A percentile compares a stretch with the other conserved stretches of the same genome.
Conservation (phyloP, 371 early-diverging fungal species). For the Rhizopus delemar region DNA sequence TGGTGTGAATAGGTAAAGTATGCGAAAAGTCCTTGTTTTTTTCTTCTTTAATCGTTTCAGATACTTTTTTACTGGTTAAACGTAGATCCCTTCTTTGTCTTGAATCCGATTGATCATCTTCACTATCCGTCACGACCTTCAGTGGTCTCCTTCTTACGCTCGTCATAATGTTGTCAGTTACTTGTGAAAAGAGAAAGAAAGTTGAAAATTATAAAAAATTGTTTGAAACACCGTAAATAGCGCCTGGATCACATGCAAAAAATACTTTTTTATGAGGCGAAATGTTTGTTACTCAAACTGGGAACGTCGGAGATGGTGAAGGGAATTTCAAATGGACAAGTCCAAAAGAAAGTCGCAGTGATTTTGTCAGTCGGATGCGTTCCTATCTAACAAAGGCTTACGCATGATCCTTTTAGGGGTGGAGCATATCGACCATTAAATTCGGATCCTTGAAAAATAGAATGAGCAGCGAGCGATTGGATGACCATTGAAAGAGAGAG, state of each 20-base stretch:
- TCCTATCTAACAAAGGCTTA: no score
- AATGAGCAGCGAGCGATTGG: no score
- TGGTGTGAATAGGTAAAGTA: conserved; percentile 66
- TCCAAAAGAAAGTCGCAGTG: no score
- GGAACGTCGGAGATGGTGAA: no score
- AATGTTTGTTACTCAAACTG: no score
- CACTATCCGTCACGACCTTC: conserved; percentile 52
- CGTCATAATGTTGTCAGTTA: conserved; percentile 8
- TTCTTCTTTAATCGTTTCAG: conserved; percentile 35
- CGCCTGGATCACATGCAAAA: conserved; percentile 1
- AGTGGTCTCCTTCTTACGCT: conserved; percentile 29
- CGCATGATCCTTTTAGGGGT: no score
- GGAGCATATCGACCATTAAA: no score
- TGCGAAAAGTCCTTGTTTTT: conserved; percentile 46
- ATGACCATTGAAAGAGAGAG: no score
- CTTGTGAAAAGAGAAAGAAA: background rate
- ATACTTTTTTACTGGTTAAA: conserved; percentile 36
- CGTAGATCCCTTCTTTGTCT: conserved; percentile 41
- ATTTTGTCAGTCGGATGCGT: no score
- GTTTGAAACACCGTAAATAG: background rate
- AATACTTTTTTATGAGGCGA: background rate
- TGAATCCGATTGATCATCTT: conserved; percentile 49
- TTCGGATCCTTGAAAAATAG: no score
- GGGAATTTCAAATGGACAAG: no score
- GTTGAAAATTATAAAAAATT: background rate